A percentile compares a stretch with the other conserved stretches of the same genome.
These are phyloP conservation scores for Pythium dissotocum DNA, from an alignment of 352 stramenopile species.

Conservation along the genomic window DNA sequence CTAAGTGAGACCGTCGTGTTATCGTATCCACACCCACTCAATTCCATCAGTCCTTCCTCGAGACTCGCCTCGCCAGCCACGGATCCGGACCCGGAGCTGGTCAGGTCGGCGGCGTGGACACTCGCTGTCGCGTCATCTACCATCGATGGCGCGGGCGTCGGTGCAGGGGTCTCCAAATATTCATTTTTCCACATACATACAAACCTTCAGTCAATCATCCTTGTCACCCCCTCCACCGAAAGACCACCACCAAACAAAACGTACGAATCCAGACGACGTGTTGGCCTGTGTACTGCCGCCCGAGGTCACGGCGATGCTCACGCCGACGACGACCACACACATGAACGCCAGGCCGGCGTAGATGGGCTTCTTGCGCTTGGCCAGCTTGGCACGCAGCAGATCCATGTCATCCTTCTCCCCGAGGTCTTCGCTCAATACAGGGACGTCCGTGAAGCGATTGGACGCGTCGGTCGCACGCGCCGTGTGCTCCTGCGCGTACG, in stretches of 20 bases:
- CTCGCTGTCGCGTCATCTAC: constrained; percentile 20
- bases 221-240: background rate
- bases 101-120: constrained; percentile 30
- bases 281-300: constrained; percentile 21
- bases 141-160: constrained; percentile 7
- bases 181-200: background rate
- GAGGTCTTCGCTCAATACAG: constrained; percentile 37
- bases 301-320: constrained; percentile 37
- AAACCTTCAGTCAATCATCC: constrained; percentile 11
- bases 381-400: constrained; percentile 42
- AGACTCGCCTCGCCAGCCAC: constrained; percentile 23
- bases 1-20: background rate
- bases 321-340: constrained; percentile 49
- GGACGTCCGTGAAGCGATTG: constrained; percentile 24
- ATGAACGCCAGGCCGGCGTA: constrained; percentile 58
- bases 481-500: constrained; percentile 44
- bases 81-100: constrained; percentile 10
- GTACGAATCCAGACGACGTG: constrained; percentile 42
- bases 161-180: constrained; percentile 17
- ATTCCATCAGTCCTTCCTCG: constrained; percentile 5
- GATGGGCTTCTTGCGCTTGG: constrained; percentile 63
- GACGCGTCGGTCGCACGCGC: constrained; percentile 33
- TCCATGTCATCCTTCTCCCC: constrained; percentile 56
- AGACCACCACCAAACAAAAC: constrained; percentile 6
- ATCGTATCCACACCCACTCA: background rate